These are phyloP conservation scores for Myxozyma neglecta DNA, from an alignment of 805 yeast species.

Conservation along the genomic window DNA sequence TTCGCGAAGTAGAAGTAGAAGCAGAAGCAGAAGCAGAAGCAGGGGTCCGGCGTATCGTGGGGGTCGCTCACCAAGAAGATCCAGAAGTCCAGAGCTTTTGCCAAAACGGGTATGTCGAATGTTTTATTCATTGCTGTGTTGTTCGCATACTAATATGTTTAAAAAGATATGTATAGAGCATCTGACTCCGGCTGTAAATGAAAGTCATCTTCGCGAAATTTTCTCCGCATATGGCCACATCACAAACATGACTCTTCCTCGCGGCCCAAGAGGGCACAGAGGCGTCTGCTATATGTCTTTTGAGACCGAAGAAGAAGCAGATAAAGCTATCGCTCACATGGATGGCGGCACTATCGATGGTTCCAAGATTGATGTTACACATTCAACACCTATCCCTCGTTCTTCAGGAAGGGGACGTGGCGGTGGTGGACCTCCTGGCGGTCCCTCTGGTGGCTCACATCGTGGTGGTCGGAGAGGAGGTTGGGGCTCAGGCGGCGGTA, in stretches of 20 bases:
- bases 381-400: conserved; percentile 11
- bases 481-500: conserved; percentile 5
- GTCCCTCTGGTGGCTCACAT: neutral
- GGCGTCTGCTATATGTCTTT: conserved; percentile 19
- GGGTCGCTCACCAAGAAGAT: neutral
- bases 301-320: conserved; percentile 22
- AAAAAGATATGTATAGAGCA: conserved; percentile 22
- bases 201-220: conserved; percentile 28
- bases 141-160: neutral
- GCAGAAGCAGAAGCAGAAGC: conserved; percentile 10
- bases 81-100: conserved; percentile 3
- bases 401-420: neutral
- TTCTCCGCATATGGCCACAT: conserved; percentile 27
- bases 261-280: conserved; percentile 6
- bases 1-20: conserved; percentile 18
- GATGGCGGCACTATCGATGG: conserved; percentile 30
- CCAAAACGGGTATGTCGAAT: conserved; percentile 3
- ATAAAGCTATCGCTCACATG: conserved; percentile 30
- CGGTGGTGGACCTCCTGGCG: neutral
- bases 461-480: conserved; percentile 12
- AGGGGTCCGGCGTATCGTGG: neutral
- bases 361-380: conserved; percentile 13
- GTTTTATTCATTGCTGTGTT: neutral
- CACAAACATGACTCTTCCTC: conserved; percentile 12
- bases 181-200: conserved; percentile 22